Percentiles rank a stretch among this genome's conserved stretches.
phyloP scores from a whole-genome alignment of 805 yeast genomes.

The Candida chauliodis region DNA sequence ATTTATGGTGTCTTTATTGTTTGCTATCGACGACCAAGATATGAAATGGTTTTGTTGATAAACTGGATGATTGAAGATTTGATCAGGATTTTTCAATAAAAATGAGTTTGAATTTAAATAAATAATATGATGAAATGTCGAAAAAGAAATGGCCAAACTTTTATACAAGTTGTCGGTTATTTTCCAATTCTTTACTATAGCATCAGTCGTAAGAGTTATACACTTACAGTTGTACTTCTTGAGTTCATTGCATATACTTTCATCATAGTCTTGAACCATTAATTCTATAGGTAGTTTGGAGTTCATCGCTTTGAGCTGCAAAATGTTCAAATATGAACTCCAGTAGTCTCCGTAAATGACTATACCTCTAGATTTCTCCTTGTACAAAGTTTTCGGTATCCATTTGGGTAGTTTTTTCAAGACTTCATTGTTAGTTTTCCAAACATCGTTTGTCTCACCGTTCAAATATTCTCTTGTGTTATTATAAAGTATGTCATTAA shows the following conservation, averaged over 20 bases:
- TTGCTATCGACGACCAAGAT: slow-evolving; percentile 38
- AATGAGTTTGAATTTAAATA: slow-evolving; percentile 50
- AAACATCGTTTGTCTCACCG: not conserved
- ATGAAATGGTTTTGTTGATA: slow-evolving; percentile 48
- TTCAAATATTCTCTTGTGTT: not conserved
- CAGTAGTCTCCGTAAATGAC: slow-evolving; percentile 54
- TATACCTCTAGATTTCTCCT: slow-evolving; percentile 29
- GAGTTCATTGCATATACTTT: slow-evolving; percentile 17
- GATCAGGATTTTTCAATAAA: slow-evolving; percentile 39
- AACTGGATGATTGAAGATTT: slow-evolving; percentile 41
- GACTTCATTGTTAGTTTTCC: not conserved
- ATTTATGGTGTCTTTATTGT: not conserved
- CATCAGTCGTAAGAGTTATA: not conserved
- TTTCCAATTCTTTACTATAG: not conserved
- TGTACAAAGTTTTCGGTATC: slow-evolving; percentile 33
- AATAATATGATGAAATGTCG: slow-evolving; percentile 47
- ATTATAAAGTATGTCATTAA: not conserved
- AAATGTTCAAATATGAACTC: slow-evolving; percentile 45
- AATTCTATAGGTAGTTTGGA: slow-evolving; percentile 47
- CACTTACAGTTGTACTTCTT: not conserved
- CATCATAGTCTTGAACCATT: slow-evolving; percentile 38
- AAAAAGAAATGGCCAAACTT: slow-evolving; percentile 53
- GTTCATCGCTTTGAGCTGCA: slow-evolving; percentile 42
- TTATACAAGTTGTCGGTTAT: not conserved
- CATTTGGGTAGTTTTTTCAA: slow-evolving; percentile 4